These are phyloP conservation scores for Pichia cactophila DNA, from an alignment of 1,139 yeast genomes.

Conservation along the genomic window DNA sequence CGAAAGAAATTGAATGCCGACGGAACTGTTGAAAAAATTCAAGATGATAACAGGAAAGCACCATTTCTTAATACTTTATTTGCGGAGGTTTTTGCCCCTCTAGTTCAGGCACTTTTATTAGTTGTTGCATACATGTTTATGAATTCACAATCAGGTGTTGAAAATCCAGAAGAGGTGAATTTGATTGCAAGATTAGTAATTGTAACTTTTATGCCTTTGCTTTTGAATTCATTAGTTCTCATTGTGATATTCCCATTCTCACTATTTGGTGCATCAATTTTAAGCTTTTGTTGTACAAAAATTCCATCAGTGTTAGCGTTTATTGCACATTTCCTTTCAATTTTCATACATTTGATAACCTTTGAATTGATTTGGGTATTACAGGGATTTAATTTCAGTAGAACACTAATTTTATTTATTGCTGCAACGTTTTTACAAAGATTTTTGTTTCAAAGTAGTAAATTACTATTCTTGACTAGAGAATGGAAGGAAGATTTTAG, in stretches of 20 bases:
- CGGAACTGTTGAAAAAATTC: constrained; percentile 8
- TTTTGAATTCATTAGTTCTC: constrained; percentile 39
- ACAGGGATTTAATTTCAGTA: constrained; percentile 55
- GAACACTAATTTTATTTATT: constrained; percentile 51
- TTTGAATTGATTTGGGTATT: constrained; percentile 57
- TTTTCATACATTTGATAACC: constrained; percentile 43
- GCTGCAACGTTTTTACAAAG: constrained; percentile 51
- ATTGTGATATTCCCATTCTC: constrained; percentile 41
- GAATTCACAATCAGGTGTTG: constrained; percentile 63
- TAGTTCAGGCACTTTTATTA: constrained; percentile 35
- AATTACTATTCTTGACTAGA: constrained; percentile 45
- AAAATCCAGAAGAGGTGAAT: constrained; percentile 40
- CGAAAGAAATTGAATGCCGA: constrained; percentile 22
- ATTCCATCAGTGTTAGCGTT: constrained; percentile 37
- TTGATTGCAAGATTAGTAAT: constrained; percentile 46
- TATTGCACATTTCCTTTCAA: constrained; percentile 44
- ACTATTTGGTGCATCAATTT: constrained; percentile 38
- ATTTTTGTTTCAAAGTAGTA: constrained; percentile 39
- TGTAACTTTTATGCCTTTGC: constrained; percentile 46
- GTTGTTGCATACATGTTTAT: constrained; percentile 60
- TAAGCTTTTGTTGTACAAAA: constrained; percentile 31
- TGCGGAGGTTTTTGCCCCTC: constrained; percentile 47
- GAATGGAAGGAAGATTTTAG: constrained; percentile 51
- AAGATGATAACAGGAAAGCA: constrained; percentile 24
- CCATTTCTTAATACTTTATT: constrained; percentile 42